Conservation (phyloP, 2,329 filamentous ascomycete genomes). For the Penicillium frequentans region DNA sequence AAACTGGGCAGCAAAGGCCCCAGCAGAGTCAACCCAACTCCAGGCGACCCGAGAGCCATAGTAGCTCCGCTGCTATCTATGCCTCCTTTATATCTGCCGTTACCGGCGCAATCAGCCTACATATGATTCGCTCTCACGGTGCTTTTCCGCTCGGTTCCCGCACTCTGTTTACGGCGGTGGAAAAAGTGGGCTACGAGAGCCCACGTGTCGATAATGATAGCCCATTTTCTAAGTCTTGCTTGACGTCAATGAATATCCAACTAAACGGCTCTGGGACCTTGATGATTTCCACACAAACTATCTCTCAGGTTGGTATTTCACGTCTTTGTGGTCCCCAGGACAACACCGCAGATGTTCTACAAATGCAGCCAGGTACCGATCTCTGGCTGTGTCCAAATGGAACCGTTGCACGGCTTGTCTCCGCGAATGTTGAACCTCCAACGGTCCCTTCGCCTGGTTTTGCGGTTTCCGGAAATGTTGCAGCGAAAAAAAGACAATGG, state of each 20-base stretch:
- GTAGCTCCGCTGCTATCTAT: conserved; percentile 38
- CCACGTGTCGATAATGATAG: conserved; percentile 28
- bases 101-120: conserved; percentile 37
- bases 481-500: conserved; percentile 32
- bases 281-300: conserved; percentile 37
- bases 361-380: conserved; percentile 30
- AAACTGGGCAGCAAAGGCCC: neutral
- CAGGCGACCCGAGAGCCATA: conserved; percentile 31
- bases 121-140: conserved; percentile 35
- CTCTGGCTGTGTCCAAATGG: conserved; percentile 44
- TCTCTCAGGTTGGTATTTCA: conserved; percentile 36
- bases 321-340: conserved; percentile 29
- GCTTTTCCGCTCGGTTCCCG: conserved; percentile 43
- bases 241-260: conserved; percentile 41
- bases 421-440: conserved; percentile 22
- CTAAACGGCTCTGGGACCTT: conserved; percentile 38
- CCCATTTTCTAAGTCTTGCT: conserved; percentile 25
- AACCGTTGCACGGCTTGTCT: conserved; percentile 36
- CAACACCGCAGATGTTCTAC: conserved; percentile 14
- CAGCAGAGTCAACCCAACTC: conserved; percentile 18
- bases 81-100: conserved; percentile 42
- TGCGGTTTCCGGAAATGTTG: conserved; percentile 10
- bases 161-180: conserved; percentile 38
- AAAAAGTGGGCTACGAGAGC: conserved; percentile 31
- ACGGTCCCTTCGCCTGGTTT: conserved; percentile 22